phyloP scores from a whole-genome alignment of 2,329 filamentous ascomycete species.

The Fusarium scirpi region DNA sequence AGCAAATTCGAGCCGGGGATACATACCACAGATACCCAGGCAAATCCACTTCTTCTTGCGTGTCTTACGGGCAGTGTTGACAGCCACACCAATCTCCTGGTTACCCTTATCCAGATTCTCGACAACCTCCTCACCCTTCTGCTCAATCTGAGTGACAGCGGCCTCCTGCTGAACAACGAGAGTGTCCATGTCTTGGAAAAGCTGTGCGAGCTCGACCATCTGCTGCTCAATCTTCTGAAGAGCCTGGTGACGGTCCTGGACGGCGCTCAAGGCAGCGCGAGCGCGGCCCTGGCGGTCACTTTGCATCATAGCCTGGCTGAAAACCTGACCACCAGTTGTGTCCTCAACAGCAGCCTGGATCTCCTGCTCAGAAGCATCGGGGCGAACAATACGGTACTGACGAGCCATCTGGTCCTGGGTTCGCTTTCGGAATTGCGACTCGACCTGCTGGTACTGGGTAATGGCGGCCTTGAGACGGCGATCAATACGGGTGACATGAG shows the following conservation, averaged over 20 bases:
- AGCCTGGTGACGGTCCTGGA: conserved; percentile 84
- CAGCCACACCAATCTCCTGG: conserved; percentile 82
- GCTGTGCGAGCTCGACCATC: conserved; percentile 85
- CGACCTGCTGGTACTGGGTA: conserved; percentile 82
- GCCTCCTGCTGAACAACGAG: conserved; percentile 89
- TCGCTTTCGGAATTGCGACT: conserved; percentile 83
- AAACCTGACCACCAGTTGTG: conserved; percentile 79
- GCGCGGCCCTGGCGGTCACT: conserved; percentile 85
- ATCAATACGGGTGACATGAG: conserved; percentile 85
- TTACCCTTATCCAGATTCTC: conserved; percentile 89
- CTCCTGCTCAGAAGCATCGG: conserved; percentile 82
- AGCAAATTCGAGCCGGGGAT: neutral
- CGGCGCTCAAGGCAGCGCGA: conserved; percentile 80
- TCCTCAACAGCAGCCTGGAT: conserved; percentile 82
- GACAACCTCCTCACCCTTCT: conserved; percentile 86
- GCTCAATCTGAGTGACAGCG: conserved; percentile 82
- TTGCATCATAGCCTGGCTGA: conserved; percentile 86
- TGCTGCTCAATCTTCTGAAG: conserved; percentile 93
- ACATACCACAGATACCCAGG: conserved; percentile 76
- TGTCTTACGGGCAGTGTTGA: conserved; percentile 82
- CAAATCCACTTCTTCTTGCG: conserved; percentile 98
- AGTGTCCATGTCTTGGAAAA: conserved; percentile 91
- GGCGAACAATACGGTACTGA: conserved; percentile 89
- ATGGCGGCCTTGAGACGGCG: conserved; percentile 84
- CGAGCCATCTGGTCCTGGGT: conserved; percentile 86